Conservation (phyloP, 805 yeast species). For the Myxozyma udenii region DNA sequence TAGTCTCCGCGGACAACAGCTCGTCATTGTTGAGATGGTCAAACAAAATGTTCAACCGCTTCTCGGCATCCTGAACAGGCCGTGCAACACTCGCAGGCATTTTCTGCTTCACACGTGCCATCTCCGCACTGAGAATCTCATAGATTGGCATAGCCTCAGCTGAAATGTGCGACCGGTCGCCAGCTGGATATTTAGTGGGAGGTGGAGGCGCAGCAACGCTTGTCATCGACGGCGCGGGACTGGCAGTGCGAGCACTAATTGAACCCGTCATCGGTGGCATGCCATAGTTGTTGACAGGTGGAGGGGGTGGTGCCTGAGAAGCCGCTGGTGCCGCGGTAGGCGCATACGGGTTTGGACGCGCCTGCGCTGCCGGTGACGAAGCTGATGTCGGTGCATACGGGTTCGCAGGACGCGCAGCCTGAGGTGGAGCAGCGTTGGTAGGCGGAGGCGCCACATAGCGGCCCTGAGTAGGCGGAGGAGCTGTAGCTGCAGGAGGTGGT, state of each 20-base stretch:
- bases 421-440: conserved; percentile 31
- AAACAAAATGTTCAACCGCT: conserved; percentile 71
- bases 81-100: conserved; percentile 66
- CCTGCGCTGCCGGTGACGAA: conserved; percentile 5
- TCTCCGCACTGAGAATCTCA: conserved; percentile 51
- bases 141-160: conserved; percentile 56
- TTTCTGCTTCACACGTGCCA: conserved; percentile 63
- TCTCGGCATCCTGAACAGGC: conserved; percentile 77
- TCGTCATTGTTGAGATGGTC: conserved; percentile 76
- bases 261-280: conserved; percentile 18
- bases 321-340: conserved; percentile 17
- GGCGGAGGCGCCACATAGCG: conserved; percentile 17
- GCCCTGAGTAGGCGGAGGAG: conserved; percentile 14
- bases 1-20: conserved; percentile 55
- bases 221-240: conserved; percentile 30
- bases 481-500: conserved; percentile 3
- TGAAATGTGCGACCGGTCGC: conserved; percentile 69
- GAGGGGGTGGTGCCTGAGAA: conserved; percentile 12
- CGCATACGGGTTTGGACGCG: conserved; percentile 28
- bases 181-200: conserved; percentile 45
- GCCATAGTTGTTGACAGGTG: conserved; percentile 9
- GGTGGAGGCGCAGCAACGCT: conserved; percentile 33
- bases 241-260: conserved; percentile 25
- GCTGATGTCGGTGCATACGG: conserved; percentile 42
- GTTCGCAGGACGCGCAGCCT: conserved; percentile 39